Conservation (phyloP, 2,329 filamentous ascomycete species). For the Colletotrichum sp. region DNA sequence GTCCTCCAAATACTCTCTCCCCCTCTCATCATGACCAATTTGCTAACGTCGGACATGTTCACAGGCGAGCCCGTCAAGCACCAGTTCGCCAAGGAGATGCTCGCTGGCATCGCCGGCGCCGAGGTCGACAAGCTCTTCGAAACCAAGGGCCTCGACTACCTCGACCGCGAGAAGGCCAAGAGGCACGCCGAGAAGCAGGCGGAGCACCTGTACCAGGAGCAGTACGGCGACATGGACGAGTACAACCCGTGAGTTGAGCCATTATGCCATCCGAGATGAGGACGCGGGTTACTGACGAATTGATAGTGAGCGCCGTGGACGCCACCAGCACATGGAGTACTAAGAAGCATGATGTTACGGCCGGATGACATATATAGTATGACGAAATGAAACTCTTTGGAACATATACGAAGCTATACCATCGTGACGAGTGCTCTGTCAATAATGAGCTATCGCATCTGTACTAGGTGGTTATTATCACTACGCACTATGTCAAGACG, state of each 20-base stretch:
- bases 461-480: too few species aligned
- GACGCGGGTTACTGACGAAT: too few species aligned
- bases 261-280: too few species aligned
- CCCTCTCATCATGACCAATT: not conserved
- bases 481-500: too few species aligned
- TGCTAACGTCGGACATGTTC: not conserved
- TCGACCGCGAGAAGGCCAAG: slow-evolving; percentile 64
- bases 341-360: not conserved
- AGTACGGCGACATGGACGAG: slow-evolving; percentile 58
- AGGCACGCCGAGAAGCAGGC: slow-evolving; percentile 63
- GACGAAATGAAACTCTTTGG: not conserved
- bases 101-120: slow-evolving; percentile 74
- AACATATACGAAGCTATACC: rapidly evolving
- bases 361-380: not conserved
- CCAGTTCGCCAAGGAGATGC: slow-evolving; percentile 77
- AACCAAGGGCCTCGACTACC: slow-evolving; percentile 68
- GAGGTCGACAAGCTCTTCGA: slow-evolving; percentile 80
- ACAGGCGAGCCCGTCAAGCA: slow-evolving; percentile 74
- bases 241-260: slow-evolving; percentile 60
- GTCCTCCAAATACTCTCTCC: slow-evolving; percentile 7
- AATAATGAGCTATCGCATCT: too few species aligned
- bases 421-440: too few species aligned
- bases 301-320: slow-evolving; percentile 6
- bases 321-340: slow-evolving; percentile 14
- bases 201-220: slow-evolving; percentile 65